A percentile compares a stretch with the other conserved stretches of the same genome.
phyloP scores from a whole-genome alignment of 306 rosid genomes.

The Cucumis cinereus region DNA sequence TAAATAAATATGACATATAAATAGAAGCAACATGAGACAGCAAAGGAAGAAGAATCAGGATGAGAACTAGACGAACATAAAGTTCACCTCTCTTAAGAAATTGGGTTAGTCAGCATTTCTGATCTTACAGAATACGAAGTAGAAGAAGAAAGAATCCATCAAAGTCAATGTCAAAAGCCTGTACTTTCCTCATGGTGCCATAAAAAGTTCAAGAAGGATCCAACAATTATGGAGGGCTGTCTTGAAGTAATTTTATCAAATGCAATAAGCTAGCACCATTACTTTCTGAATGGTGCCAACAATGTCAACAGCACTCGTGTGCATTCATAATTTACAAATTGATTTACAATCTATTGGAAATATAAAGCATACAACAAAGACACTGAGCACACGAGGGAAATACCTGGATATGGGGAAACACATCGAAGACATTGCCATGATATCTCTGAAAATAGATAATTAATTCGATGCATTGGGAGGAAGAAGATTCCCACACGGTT shows the following conservation, averaged over 20 bases:
- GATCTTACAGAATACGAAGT: neutral
- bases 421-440: neutral
- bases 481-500: conserved; percentile 3
- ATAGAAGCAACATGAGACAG: neutral
- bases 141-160: neutral
- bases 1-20: neutral
- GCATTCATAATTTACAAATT: neutral
- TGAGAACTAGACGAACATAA: neutral
- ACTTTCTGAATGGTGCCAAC: neutral
- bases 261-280: neutral
- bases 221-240: neutral
- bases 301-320: conserved; percentile 5
- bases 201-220: neutral
- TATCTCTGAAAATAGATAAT: neutral
- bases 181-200: neutral
- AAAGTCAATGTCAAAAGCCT: neutral
- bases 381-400: neutral
- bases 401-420: neutral
- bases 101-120: neutral
- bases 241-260: neutral
- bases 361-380: neutral
- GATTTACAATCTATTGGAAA: neutral
- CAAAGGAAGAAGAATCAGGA: neutral
- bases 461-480: neutral
- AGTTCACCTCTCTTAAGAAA: neutral